Conservation (phyloP, 768 basidiomycete species). For the Lentinula lateritia region DNA sequence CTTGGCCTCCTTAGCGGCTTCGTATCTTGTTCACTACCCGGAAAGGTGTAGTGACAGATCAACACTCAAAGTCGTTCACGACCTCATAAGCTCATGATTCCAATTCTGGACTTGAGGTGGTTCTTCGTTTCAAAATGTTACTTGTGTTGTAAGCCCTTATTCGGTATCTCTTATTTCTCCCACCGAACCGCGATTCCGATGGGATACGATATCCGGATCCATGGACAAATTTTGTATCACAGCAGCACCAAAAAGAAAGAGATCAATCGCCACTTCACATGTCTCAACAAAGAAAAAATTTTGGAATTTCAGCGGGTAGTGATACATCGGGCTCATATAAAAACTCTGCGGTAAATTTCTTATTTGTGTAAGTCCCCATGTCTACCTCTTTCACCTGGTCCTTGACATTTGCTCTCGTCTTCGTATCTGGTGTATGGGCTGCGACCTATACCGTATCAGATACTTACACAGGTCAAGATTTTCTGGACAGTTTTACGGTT, state of each 20-base stretch:
- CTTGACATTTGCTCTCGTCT: conserved; percentile 10
- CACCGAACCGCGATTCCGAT: neutral
- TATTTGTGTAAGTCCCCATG: neutral
- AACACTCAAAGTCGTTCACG: neutral
- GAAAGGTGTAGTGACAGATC: neutral
- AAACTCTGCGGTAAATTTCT: neutral
- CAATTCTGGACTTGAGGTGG: neutral
- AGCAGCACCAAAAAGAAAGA: neutral
- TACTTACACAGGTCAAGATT: conserved; percentile 38
- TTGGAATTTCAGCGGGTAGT: neutral
- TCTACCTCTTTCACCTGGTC: conserved; percentile 12
- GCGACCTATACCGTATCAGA: conserved; percentile 42
- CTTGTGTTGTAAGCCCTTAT: neutral
- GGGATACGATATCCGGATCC: neutral
- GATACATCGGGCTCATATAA: neutral
- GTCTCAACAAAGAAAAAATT: neutral
- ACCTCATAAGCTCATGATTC: neutral
- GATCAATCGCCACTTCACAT: neutral
- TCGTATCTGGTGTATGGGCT: conserved; percentile 21
- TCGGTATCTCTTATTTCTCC: neutral
- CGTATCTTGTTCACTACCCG: neutral
- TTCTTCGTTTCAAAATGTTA: neutral
- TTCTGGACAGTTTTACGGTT: conserved; percentile 46
- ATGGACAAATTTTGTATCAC: neutral
- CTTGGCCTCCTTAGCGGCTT: neutral